Evolutionary conservation across 441 rosid genomes (phyloP), one percentile per base, ranked within the genome.

Genomic region (Populus tomentosa): DNA sequence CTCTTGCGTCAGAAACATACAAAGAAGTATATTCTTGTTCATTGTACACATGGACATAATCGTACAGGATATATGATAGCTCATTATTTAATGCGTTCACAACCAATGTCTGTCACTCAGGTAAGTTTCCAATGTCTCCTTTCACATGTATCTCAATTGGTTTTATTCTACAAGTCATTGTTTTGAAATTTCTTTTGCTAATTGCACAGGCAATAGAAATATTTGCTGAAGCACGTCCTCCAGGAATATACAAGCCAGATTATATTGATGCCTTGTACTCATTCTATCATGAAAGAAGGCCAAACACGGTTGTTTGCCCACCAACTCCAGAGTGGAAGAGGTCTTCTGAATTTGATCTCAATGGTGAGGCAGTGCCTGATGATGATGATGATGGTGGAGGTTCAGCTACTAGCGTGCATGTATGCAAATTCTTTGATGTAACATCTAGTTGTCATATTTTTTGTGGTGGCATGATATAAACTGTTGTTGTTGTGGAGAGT

Each of bases 11-110:
- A 90, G 80, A 94, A 92, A 82, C 90, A 82, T 56, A 68, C 94
- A 21, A 95, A 93, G 89, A 93, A 92, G 85, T 86, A 83, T 76
- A 85, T 97, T 70, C 95, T 97, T 59, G 99, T 97, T 81, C 99
- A 97, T 83, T 97, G 99, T 81, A 97, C 99, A 1, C 99, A 97
- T 84, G 99, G 99, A 67, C 97, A 93, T 83, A 95, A 97, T 75
- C 97, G 99, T 42, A 97, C 99, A 8, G 99, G 99, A 77, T 97
- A 87, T 82, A 97, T 97, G 99, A 91, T 95, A 71, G 89, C 93
- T 46, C 98, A 97, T 82, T 95, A 89, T 85, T 92, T 97, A 66
- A 90, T 97, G 98, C 97, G 99, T 23, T 86, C 98, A 46, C 79
- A 70, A 56, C 75, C 94, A 23, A 89, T 91, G 87, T 89, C 97